phyloP scores from a whole-genome alignment of 108 stramenopile species.

The Cyclostephanos invisitatus region DNA sequence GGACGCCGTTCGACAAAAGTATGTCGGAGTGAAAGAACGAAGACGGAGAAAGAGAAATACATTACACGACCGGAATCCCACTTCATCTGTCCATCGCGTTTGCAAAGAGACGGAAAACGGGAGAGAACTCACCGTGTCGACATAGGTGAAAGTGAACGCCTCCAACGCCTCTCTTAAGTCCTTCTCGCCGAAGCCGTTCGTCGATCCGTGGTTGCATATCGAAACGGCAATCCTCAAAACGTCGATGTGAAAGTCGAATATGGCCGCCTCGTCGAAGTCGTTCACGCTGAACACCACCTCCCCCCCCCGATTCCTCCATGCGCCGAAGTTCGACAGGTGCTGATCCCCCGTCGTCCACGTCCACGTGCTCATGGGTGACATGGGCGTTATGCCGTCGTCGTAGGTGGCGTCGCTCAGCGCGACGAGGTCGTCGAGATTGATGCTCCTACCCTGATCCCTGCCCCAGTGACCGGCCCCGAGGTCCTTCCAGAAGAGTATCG shows the following conservation, averaged over 20 bases:
- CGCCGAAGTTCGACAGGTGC: constrained; percentile 69
- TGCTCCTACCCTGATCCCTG: constrained; percentile 10
- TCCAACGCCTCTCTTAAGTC: constrained; percentile 35
- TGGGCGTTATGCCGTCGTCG: constrained; percentile 35
- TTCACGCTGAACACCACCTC: constrained; percentile 68
- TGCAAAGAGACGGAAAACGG: too few species aligned
- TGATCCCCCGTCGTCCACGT: constrained; percentile 78
- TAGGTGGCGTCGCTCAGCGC: constrained; percentile 28
- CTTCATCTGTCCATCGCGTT: too few species aligned
- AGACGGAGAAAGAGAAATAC: neutral
- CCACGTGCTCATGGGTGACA: constrained; percentile 49
- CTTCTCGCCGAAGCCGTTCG: constrained; percentile 45
- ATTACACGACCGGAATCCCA: too few species aligned
- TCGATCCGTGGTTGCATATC: constrained; percentile 54
- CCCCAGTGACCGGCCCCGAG: constrained; percentile 49
- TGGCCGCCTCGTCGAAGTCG: constrained; percentile 74
- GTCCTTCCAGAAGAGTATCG: constrained; percentile 64
- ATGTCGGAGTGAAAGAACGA: too few species aligned
- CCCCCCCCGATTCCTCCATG: constrained; percentile 55
- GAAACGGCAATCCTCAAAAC: constrained; percentile 65
- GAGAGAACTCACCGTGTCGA: constrained; percentile 26
- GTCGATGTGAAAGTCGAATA: constrained; percentile 71
- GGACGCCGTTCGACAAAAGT: too few species aligned
- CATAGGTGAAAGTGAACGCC: constrained; percentile 56
- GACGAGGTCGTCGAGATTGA: constrained; percentile 35